phyloP scores from a whole-genome alignment of 352 stramenopile genomes.

The Phytophthora hybrid region DNA sequence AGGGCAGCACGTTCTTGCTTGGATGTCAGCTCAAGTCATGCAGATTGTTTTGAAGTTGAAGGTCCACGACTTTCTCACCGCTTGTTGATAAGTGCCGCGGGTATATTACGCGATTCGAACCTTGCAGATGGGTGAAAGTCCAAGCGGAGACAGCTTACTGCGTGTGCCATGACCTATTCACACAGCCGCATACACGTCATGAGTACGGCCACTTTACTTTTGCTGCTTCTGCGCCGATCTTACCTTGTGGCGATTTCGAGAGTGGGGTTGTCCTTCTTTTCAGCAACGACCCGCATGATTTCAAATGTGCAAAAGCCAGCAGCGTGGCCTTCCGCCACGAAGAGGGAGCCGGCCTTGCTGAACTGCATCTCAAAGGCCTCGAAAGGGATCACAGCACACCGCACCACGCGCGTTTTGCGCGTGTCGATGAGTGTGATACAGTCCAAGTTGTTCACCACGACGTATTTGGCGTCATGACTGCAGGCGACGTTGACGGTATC shows the following conservation, averaged over 20 bases:
- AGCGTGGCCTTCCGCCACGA: conserved; percentile 81
- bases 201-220: not conserved
- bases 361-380: conserved; percentile 88
- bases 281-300: conserved; percentile 79
- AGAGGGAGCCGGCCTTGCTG: conserved; percentile 79
- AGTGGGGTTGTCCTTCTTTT: conserved; percentile 85
- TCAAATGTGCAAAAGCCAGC: conserved; percentile 83
- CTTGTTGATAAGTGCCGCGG: conserved; percentile 22
- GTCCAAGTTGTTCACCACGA: conserved; percentile 78
- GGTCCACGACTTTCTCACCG: conserved; percentile 59
- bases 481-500: conserved; percentile 85
- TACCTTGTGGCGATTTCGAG: conserved; percentile 88
- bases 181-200: not conserved
- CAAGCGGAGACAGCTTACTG: conserved; percentile 84
- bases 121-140: conserved; percentile 82
- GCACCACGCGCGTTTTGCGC: conserved; percentile 81
- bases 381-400: conserved; percentile 82
- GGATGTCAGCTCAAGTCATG: conserved; percentile 88
- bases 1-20: conserved; percentile 82
- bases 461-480: conserved; percentile 83
- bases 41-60: conserved; percentile 75
- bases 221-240: not conserved
- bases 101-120: conserved; percentile 33
- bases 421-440: conserved; percentile 86
- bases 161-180: conserved; percentile 76